Evolutionary conservation across 2,329 filamentous ascomycete species (phyloP), one percentile per base, ranked within the genome.

Genomic region (Beauveria brongniartii): DNA sequence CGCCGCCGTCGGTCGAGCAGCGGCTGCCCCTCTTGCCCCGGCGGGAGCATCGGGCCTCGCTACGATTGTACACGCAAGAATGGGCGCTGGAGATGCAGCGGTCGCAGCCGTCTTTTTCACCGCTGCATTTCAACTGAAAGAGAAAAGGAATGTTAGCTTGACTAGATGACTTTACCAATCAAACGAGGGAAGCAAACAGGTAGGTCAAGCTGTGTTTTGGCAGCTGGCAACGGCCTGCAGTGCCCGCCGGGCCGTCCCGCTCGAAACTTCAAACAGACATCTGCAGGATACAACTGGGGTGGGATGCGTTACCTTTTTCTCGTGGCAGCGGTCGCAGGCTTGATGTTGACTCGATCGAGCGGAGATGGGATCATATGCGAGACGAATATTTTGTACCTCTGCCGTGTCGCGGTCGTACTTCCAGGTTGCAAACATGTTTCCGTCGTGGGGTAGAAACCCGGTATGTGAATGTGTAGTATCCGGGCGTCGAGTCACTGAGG

Each of bases 331-430:
- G 52, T 73, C 70, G 65, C 74, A 75, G 2, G 73, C 74, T 62
- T 74, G 72, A 63, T 75, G 74, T 55, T 69, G 69, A 63, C 71
- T 75, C 10, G 73, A 74, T 47, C 73, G 70, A 34, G 73, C 72
- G 28, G 72, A 72, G 63, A 73, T 66, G 55, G 72, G 74, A 57
- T 75, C 73, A 59, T 71, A 73, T 37, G 71, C 70, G 20, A 68
- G 69, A 44, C 73, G 69, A 55, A 75, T 64, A 61, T 70, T 73
- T 61, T 74, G 72, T 62, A 75, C 69, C 64, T 75, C 68, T 51
- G 71, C 67, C 41, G 71, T 74, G 64, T 74, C 72, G 3, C 70
- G 71, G 61, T 74, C 72, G 65, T 73, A 73, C 64, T 73, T 75
- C 71, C 72, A 75, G 12, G 73, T 75, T 18, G 68, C 69, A 63